A percentile compares a stretch with the other conserved stretches of the same genome.
Conservation (phyloP, 1,284 basidiomycete species). For the Lentinula novae-zelandiae region DNA sequence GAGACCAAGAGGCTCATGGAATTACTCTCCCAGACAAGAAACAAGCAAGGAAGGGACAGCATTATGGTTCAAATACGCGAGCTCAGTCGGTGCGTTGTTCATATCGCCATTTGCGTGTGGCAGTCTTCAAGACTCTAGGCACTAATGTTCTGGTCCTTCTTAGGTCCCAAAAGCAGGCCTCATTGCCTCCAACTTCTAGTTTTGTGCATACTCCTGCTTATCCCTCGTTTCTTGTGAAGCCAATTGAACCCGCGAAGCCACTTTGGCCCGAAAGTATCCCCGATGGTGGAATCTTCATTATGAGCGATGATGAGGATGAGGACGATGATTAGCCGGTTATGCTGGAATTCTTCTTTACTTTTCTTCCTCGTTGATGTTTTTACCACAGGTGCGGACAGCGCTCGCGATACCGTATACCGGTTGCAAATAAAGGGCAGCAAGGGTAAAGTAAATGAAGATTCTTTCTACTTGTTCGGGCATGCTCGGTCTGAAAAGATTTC, state of each 20-base stretch:
- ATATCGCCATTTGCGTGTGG: neutral
- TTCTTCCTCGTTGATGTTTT: slow-evolving; percentile 8
- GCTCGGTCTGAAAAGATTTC: neutral
- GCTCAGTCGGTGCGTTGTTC: slow-evolving; percentile 19
- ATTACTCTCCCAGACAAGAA: slow-evolving; percentile 13
- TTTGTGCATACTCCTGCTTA: slow-evolving; percentile 8
- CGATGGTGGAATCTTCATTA: slow-evolving; percentile 39
- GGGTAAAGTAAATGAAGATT: neutral
- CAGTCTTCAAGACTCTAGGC: neutral
- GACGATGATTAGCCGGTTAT: slow-evolving; percentile 17
- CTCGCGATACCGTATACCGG: neutral
- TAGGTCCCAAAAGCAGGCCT: neutral
- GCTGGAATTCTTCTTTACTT: neutral
- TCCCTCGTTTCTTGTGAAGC: slow-evolving; percentile 12
- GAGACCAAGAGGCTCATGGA: slow-evolving; percentile 21
- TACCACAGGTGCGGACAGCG: neutral
- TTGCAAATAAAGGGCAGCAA: neutral
- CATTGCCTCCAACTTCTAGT: slow-evolving; percentile 10
- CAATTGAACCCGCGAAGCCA: slow-evolving; percentile 16
- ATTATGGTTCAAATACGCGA: slow-evolving; percentile 16
- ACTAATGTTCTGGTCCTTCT: neutral
- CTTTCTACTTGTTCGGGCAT: neutral
- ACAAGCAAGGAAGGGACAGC: slow-evolving; percentile 17
- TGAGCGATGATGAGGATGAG: slow-evolving; percentile 50
- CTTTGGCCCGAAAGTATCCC: slow-evolving; percentile 11